Percentiles rank a stretch among this genome's conserved stretches.
These are phyloP conservation scores for Suaeda aralocaspica DNA, from an alignment of 148 eudicot genomes.

Conservation along the genomic window DNA sequence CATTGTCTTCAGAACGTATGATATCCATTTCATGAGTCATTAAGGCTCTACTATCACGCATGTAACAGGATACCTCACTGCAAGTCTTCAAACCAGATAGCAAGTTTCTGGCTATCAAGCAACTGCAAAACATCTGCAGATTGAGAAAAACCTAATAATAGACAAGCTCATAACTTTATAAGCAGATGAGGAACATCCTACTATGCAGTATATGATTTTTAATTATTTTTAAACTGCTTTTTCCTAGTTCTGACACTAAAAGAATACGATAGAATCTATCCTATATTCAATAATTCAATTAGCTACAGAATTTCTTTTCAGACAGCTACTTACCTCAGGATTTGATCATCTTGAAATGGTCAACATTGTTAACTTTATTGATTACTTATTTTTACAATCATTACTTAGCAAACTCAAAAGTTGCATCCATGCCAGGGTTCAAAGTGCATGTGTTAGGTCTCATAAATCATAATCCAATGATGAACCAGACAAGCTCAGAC, in stretches of 20 bases:
- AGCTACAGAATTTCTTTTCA: background rate
- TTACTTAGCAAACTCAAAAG: background rate
- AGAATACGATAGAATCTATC: background rate
- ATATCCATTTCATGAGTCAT: slow-evolving; percentile 35
- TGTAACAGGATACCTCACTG: slow-evolving; percentile 62
- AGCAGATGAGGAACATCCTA: background rate
- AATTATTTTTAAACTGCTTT: background rate
- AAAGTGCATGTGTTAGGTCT: background rate
- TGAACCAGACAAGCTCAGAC: background rate
- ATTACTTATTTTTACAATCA: background rate
- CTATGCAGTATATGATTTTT: background rate
- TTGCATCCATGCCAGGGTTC: background rate
- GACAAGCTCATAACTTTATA: background rate
- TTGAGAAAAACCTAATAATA: slow-evolving; percentile 3
- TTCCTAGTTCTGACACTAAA: background rate
- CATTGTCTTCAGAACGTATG: slow-evolving; percentile 39
- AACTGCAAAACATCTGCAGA: slow-evolving; percentile 47
- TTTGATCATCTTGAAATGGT: background rate
- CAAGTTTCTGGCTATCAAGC: slow-evolving; percentile 82
- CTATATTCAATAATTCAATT: background rate
- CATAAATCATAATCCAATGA: background rate
- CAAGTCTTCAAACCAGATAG: slow-evolving; percentile 90
- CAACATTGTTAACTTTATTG: too few species aligned
- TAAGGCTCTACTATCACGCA: slow-evolving; percentile 49
- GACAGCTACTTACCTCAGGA: background rate